These are phyloP conservation scores for Aspergillus sp. DNA, from an alignment of 2,329 filamentous ascomycete genomes.

Conservation along the genomic window DNA sequence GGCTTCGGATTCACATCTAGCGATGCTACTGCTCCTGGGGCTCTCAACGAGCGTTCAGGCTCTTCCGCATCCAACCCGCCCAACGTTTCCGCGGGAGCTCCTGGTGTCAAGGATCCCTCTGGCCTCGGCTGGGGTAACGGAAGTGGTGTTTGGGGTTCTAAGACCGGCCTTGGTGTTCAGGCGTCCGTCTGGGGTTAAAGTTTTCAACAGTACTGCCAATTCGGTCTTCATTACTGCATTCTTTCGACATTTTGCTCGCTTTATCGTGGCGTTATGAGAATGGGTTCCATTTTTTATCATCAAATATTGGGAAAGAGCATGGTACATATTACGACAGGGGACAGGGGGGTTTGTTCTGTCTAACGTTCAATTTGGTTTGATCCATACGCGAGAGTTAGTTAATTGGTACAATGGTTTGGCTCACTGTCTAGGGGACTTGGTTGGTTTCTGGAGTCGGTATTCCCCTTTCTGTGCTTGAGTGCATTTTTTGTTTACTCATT, in stretches of 20 bases:
- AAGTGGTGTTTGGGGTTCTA: conserved; percentile 79
- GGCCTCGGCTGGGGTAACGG: conserved; percentile 71
- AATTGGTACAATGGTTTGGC: conserved; percentile 22
- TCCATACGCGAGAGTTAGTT: conserved; percentile 18
- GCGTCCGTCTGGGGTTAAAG: conserved; percentile 88
- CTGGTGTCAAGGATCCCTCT: conserved; percentile 37
- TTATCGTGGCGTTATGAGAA: conserved; percentile 24
- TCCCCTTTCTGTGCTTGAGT: conserved; percentile 9
- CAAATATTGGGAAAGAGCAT: conserved; percentile 22
- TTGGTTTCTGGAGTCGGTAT: conserved; percentile 27
- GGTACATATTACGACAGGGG: conserved; percentile 27
- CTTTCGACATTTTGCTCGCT: conserved; percentile 13
- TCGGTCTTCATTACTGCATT: conserved; percentile 3
- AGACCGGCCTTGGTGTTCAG: conserved; percentile 75
- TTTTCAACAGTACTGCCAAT: conserved; percentile 1
- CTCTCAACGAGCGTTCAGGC: conserved; percentile 48
- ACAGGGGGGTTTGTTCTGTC: conserved; percentile 16
- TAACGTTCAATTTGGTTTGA: conserved; percentile 12
- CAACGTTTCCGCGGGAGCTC: conserved; percentile 35
- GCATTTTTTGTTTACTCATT: conserved; percentile 2
- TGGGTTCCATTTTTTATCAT: conserved; percentile 13
- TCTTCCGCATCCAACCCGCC: conserved; percentile 58
- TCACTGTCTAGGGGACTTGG: conserved; percentile 23
- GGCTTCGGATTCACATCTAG: conserved; percentile 64
- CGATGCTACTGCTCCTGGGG: conserved; percentile 31